Conservation (phyloP, 192 early-diverging fungal species). For the Phycomyces blakesleeanus region DNA sequence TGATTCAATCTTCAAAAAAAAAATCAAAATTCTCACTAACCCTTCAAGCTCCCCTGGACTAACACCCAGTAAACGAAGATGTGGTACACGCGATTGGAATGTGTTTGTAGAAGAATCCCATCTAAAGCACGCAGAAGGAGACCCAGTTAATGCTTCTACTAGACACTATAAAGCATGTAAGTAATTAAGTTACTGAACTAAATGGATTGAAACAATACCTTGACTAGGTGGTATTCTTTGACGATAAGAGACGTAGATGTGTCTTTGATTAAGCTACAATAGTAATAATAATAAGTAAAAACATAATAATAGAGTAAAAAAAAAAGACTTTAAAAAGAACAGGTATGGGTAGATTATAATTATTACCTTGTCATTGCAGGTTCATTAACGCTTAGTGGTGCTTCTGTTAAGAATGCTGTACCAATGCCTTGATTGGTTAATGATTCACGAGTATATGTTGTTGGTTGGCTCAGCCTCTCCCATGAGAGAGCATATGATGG, state of each 20-base stretch:
- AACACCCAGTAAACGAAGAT: conserved; percentile 13
- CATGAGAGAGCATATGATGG: neutral
- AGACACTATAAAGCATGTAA: neutral
- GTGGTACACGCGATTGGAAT: conserved; percentile 6
- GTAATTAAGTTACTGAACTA: no score
- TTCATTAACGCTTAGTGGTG: neutral
- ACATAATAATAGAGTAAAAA: no score
- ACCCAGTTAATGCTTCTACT: conserved; percentile 11
- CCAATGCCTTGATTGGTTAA: neutral
- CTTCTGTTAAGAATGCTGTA: conserved; percentile 14
- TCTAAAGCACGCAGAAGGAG: conserved; percentile 13
- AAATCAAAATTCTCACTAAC: neutral
- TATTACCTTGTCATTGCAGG: neutral
- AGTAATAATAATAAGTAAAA: no score
- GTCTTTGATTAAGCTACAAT: no score
- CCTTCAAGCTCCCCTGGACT: neutral
- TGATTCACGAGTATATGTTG: neutral
- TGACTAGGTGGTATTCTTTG: conserved; percentile 2
- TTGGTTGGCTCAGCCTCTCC: neutral
- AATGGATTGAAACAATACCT: neutral
- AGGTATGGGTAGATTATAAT: neutral
- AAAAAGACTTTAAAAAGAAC: no score
- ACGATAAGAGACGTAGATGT: no score
- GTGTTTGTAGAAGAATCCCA: neutral
- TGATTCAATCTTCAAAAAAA: no score